These are phyloP conservation scores for Chlorokybus atmophyticus DNA, from an alignment of 139 green algal genomes.

Conservation along the genomic window DNA sequence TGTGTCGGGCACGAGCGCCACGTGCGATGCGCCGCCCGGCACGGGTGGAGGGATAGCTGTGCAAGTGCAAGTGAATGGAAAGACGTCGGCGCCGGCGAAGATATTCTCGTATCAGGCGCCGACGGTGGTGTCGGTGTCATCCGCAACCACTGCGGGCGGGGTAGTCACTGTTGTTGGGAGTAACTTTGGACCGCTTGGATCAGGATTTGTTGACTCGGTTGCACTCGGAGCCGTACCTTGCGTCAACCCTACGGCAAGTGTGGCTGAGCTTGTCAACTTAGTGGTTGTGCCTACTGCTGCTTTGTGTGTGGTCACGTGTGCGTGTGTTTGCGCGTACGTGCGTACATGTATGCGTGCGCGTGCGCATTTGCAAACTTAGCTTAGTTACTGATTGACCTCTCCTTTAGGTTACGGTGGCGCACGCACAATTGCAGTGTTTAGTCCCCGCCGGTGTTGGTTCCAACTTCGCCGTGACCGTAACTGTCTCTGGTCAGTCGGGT, in stretches of 20 bases:
- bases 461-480: background rate
- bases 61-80: background rate
- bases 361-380: too few relatives aligned
- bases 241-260: background rate
- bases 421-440: background rate
- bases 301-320: too few relatives aligned
- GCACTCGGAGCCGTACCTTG: background rate
- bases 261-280: too few relatives aligned
- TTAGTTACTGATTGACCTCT: too few relatives aligned
- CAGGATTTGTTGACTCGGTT: background rate
- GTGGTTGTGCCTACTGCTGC: too few relatives aligned
- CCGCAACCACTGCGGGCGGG: slow-evolving; percentile 4
- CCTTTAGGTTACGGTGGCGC: background rate
- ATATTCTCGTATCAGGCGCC: slow-evolving; percentile 4
- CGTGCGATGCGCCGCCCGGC: background rate
- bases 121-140: slow-evolving; percentile 1
- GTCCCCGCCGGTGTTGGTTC: background rate
- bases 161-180: background rate
- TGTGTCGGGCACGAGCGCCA: background rate
- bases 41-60: background rate
- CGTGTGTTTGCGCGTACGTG: too few relatives aligned
- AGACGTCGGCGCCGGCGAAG: background rate
- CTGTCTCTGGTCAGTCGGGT: background rate
- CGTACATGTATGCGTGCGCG: too few relatives aligned
- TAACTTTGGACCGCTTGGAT: background rate